Base-by-base conservation (phyloP, 1,284 basidiomycete species). In the Microbotryum violaceum region DNA sequence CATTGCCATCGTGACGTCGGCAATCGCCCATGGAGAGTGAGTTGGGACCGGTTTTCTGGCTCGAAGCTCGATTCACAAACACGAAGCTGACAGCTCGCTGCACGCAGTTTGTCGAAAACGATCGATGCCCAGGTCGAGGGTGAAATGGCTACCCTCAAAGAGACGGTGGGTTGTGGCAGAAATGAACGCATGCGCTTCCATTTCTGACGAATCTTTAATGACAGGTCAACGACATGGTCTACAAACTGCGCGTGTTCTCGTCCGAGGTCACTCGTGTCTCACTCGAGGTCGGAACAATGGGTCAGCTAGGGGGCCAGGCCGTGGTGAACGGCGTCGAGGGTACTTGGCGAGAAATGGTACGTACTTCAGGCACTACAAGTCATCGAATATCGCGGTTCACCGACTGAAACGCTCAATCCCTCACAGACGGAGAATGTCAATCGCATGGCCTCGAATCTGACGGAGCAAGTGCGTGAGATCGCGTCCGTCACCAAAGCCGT, bases 401-500 rank as follows among this genome's bases (percentile, higher is more conserved):
- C 5, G 6, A 23, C 53, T 56, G 48, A 44, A 4, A 2, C n/a
- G 14, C 33, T 45, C 55, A 29, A 7, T 8, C 10, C 33, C 48
- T 21, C 54, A 20, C 53, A 66, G 58, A 68, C 64, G 12, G 67
- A 67, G n/a, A 66, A 67, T 27, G 70, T 71, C 42, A 74, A 74
- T 47, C 89, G 88, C 85, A 91, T 96, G 64, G 91, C 92, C n/a
- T 88, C 86, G 14, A 96, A 94, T 78, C 79, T 98, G 64, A 98
- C 96, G 16, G 88, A 82, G 67, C 93, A 98, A 78, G 63, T 65
- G 37, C 65, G 66, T 57, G 70, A 74, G 70, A 97, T 98, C 73
- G 91, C 94, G 31, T 85, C 85, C 73, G 91, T 94, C 73, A 98
- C 94, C n/a, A 97, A 92, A 74, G 90, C 91, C 49, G 94, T 98